Evolutionary conservation across 768 basidiomycete genomes (phyloP).

Genomic region (Termitomyces sp.): DNA sequence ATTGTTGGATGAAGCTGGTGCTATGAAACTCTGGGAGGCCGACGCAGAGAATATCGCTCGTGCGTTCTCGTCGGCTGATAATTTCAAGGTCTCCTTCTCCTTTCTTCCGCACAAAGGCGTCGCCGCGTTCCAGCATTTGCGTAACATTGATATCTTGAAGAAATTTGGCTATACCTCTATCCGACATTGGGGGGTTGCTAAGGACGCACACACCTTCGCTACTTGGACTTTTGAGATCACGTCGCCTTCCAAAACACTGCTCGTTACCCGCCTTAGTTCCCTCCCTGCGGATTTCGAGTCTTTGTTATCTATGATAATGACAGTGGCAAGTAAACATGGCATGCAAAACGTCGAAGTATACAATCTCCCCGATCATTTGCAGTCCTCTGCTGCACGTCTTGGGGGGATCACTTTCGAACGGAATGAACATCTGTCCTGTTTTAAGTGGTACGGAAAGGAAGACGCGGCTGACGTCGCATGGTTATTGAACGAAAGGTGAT

Average conservation of each 20-base stretch:
- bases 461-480: slow-evolving; percentile 29
- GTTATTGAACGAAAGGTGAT: slow-evolving; percentile 45
- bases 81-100: slow-evolving; percentile 21
- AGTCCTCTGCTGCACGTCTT: slow-evolving; percentile 17
- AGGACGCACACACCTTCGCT: slow-evolving; percentile 23
- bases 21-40: slow-evolving; percentile 30
- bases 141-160: slow-evolving; percentile 20
- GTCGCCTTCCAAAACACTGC: slow-evolving; percentile 26
- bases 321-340: slow-evolving; percentile 26
- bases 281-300: slow-evolving; percentile 23
- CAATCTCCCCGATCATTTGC: slow-evolving; percentile 33
- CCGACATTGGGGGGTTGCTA: slow-evolving; percentile 25
- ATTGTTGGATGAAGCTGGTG: slow-evolving; percentile 31
- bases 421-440: slow-evolving; percentile 33
- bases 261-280: slow-evolving; percentile 38
- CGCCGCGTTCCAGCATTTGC: slow-evolving; percentile 35
- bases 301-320: slow-evolving; percentile 29
- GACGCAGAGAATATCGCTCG: slow-evolving; percentile 30
- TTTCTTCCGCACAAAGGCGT: slow-evolving; percentile 44
- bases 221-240: slow-evolving; percentile 39
- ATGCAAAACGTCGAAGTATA: slow-evolving; percentile 41
- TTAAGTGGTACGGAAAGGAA: slow-evolving; percentile 47
- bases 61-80: background rate
- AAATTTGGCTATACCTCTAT: slow-evolving; percentile 12
- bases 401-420: slow-evolving; percentile 28